Percentiles rank a stretch among this genome's conserved stretches.
Conservation (phyloP, 441 rosid species). For the Pelargonium myrrhifolium region DNA sequence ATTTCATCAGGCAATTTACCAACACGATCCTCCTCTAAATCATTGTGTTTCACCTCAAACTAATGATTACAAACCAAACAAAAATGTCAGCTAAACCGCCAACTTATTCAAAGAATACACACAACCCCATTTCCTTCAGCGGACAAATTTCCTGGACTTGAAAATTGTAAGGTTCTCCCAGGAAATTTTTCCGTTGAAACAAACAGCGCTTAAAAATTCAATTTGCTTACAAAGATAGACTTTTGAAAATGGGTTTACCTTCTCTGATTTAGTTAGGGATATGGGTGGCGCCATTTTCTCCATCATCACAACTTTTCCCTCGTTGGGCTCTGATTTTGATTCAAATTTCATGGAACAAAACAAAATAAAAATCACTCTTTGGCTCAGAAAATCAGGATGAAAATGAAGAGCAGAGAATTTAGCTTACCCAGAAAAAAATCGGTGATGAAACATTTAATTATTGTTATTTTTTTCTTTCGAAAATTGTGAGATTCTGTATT, state of each 20-base stretch:
- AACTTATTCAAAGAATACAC: neutral
- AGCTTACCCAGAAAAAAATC: neutral
- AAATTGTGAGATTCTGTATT: neutral
- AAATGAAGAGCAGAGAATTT: neutral
- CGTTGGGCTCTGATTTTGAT: neutral
- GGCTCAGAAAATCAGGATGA: slow-evolving; percentile 1
- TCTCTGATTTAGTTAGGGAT: neutral
- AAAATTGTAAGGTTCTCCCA: neutral
- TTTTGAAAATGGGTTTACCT: slow-evolving; percentile 1
- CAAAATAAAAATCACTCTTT: slow-evolving; percentile 1
- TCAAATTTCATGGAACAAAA: neutral
- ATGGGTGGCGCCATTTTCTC: slow-evolving; percentile 6
- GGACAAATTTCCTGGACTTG: neutral
- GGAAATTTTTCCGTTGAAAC: neutral
- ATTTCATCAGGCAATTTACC: slow-evolving; percentile 23
- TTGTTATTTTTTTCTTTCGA: neutral
- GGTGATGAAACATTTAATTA: neutral
- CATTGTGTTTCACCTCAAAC: slow-evolving; percentile 6
- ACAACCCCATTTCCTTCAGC: neutral
- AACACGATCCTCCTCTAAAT: slow-evolving; percentile 10
- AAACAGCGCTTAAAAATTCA: neutral
- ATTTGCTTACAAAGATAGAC: neutral
- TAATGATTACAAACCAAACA: neutral
- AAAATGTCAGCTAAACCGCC: neutral
- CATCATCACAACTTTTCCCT: neutral